Conservation (phyloP, 192 early-diverging fungal species). For the Thamnidium elegans region DNA sequence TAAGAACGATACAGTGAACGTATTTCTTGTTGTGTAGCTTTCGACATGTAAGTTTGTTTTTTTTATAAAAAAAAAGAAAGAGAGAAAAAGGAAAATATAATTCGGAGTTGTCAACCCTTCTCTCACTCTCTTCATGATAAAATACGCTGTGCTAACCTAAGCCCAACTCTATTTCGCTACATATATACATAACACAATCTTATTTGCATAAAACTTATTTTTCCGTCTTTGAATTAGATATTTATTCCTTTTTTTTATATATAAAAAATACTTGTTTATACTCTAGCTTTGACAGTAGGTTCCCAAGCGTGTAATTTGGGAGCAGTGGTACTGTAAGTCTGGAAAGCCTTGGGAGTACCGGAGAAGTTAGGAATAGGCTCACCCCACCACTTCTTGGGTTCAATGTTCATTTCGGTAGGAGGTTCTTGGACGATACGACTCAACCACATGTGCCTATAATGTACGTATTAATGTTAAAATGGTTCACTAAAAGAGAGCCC, state of each 20-base stretch:
- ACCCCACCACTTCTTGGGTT: conserved; percentile 31
- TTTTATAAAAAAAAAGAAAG: neutral
- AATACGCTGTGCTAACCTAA: too few relatives aligned
- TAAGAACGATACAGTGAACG: conserved; percentile 55
- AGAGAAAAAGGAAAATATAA: neutral
- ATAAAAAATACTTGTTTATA: conserved; percentile 4
- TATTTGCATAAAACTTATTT: neutral
- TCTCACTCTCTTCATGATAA: too few relatives aligned
- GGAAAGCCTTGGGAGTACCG: conserved; percentile 45
- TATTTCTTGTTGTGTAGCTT: conserved; percentile 21
- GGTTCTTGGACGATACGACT: conserved; percentile 37
- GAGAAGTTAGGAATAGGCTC: conserved; percentile 29
- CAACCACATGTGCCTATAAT: conserved; percentile 44
- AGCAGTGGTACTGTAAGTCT: conserved; percentile 57
- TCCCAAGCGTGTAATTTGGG: conserved; percentile 56
- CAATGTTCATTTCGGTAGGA: conserved; percentile 31
- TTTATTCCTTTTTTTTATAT: neutral
- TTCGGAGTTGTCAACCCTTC: too few relatives aligned
- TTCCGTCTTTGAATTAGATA: conserved; percentile 1
- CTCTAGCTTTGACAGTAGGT: conserved; percentile 44
- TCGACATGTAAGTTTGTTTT: neutral
- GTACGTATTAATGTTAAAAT: neutral
- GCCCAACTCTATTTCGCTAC: neutral
- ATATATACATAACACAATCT: neutral
- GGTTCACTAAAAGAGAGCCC: neutral